Percentiles rank a stretch among this genome's conserved stretches.
These are phyloP conservation scores for Allantophomopsis cytisporea DNA, from an alignment of 2,329 filamentous ascomycete species.

Conservation along the genomic window DNA sequence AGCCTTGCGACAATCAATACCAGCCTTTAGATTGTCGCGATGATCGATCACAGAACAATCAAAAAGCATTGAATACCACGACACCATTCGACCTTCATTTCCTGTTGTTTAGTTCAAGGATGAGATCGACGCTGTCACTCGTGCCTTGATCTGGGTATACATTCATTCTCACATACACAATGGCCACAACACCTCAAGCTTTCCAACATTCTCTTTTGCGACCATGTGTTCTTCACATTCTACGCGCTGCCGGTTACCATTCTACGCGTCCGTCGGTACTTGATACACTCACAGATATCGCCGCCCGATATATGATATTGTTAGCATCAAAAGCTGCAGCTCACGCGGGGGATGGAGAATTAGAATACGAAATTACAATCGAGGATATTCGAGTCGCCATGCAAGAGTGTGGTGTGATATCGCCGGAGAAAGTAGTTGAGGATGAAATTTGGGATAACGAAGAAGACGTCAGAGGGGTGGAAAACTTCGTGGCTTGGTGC, in stretches of 20 bases:
- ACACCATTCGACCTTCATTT: not conserved
- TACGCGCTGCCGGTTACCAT: slow-evolving; percentile 85
- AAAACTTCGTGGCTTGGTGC: slow-evolving; percentile 71
- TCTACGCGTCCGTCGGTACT: slow-evolving; percentile 68
- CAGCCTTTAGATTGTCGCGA: too few relatives aligned
- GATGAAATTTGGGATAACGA: slow-evolving; percentile 51
- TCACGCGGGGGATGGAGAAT: slow-evolving; percentile 46
- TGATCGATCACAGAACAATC: too few relatives aligned
- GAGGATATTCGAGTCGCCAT: slow-evolving; percentile 78
- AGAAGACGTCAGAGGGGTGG: slow-evolving; percentile 69
- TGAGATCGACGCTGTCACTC: not conserved
- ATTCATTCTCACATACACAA: slow-evolving; percentile 7
- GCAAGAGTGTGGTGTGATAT: slow-evolving; percentile 64
- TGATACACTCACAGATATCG: slow-evolving; percentile 78
- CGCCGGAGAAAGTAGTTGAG: slow-evolving; percentile 49
- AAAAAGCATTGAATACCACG: not conserved
- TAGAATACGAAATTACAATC: slow-evolving; percentile 47
- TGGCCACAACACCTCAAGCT: slow-evolving; percentile 28
- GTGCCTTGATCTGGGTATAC: not conserved
- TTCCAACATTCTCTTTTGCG: slow-evolving; percentile 70
- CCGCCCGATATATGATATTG: slow-evolving; percentile 64
- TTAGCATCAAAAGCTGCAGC: slow-evolving; percentile 60
- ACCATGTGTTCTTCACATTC: slow-evolving; percentile 77
- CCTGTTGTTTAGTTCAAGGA: not conserved
- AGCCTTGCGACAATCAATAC: too few relatives aligned